phyloP scores from a whole-genome alignment of 2,329 filamentous ascomycete species.

The Penicillium thymicola region DNA sequence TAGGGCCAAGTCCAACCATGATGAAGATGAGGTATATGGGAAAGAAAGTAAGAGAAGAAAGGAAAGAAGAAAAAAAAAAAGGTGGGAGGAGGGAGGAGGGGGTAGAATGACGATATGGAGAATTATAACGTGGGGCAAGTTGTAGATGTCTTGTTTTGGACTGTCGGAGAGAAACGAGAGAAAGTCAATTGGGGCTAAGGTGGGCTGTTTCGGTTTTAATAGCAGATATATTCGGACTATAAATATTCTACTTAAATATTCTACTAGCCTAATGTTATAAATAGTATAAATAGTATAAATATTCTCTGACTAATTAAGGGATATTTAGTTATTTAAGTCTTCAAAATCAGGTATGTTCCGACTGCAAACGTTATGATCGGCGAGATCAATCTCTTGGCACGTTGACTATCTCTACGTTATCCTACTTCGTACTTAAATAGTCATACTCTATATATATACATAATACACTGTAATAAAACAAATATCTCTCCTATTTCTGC shows the following conservation, averaged over 20 bases:
- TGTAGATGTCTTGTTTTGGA: slow-evolving; percentile 21
- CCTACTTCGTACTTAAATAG: too few species aligned
- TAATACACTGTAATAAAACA: not conserved
- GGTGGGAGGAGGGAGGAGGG: slow-evolving; percentile 6
- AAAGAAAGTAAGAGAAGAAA: not conserved
- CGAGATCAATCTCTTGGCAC: slow-evolving; percentile 1
- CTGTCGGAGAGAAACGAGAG: slow-evolving; percentile 17
- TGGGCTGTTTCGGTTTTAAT: not conserved
- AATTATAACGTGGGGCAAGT: slow-evolving; percentile 24
- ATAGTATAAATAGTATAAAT: too few species aligned
- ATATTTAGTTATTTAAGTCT: not conserved
- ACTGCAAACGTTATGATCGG: not conserved
- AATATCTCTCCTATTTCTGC: not conserved
- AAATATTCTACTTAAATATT: not conserved
- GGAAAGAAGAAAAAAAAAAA: slow-evolving; percentile 1
- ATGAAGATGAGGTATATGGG: slow-evolving; percentile 28
- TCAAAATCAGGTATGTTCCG: not conserved
- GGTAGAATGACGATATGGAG: slow-evolving; percentile 20
- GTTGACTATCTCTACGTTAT: not conserved
- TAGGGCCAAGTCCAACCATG: slow-evolving; percentile 65
- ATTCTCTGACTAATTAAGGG: too few species aligned
- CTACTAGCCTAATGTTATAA: not conserved
- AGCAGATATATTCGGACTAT: not conserved
- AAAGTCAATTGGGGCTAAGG: slow-evolving; percentile 6
- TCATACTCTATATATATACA: too few species aligned